Evolutionary conservation across 768 basidiomycete genomes (phyloP), one percentile per base, ranked within the genome.

Genomic region (Trichaptum fuscoviolaceum): DNA sequence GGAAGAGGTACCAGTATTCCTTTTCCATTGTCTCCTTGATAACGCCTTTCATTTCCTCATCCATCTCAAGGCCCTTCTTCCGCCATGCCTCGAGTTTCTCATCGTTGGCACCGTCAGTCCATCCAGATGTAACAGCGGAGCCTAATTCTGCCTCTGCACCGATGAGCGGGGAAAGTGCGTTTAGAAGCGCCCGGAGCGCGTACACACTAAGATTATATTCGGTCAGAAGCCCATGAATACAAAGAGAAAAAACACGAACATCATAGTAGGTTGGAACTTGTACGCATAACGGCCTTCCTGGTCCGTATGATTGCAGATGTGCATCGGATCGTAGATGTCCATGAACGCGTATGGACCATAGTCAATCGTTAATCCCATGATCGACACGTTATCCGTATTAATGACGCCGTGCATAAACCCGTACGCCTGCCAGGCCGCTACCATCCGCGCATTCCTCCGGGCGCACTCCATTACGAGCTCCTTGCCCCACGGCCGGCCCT

Each of bases 371-470:
- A 80, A 69, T 2, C 83, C 83, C 27, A 79, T 71, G 58, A 83
- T 73, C 20, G 76, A 76, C 64, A 82, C 75, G 66, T 89, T 69
- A 30, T 98, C 96, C 1, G 96, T 96, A 73, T 99, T 99, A 71
- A 99, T 94, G 42, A 99, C 96, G 0, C 94, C 95, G 73, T 95
- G 93, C 93, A 95, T 93, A 74, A 92, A 95, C 0, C 94, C 94
- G 75, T 91, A 92, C 7, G 87, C 93, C 77, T 99, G 96, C 97
- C 97, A 99, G 3, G 84, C 90, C 10, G 95, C 97, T 0, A 95
- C 92, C 92, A 96, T 99, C 73, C 80, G 81, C 59, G 92, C 96
- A 73, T 97, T 99, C 72, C 95, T 80, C 75, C 84, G 85, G 18
- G 93, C 88, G 0, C 87, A 87, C 70, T 97, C 95, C 69, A 88